These are phyloP conservation scores for Ambrosiella beaveri DNA, from an alignment of 2,329 filamentous ascomycete species.

Conservation along the genomic window DNA sequence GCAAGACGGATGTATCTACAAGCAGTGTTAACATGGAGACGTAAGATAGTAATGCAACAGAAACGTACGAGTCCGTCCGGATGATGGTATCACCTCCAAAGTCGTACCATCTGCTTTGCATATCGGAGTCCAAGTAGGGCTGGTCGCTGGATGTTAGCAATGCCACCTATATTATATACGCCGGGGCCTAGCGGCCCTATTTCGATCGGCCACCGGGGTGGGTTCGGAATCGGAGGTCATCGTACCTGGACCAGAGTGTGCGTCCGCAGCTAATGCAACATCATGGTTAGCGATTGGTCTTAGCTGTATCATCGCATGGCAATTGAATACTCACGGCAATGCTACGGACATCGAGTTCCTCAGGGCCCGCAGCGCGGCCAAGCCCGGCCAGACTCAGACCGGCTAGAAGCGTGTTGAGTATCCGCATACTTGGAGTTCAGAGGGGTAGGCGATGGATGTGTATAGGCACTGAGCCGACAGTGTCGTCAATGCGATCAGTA, in stretches of 20 bases:
- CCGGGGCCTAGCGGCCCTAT: background rate
- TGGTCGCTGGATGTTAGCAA: conserved; percentile 22
- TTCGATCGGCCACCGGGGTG: background rate
- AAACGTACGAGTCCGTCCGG: conserved; percentile 43
- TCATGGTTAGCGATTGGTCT: conserved; percentile 5
- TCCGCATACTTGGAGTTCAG: conserved; percentile 6
- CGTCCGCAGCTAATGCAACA: conserved; percentile 51
- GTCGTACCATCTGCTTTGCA: conserved; percentile 98
- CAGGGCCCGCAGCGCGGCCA: conserved; percentile 5
- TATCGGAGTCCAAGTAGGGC: conserved; percentile 95
- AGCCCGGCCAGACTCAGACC: conserved; percentile 10
- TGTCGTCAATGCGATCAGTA: background rate
- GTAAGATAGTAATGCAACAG: background rate
- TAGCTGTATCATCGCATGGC: background rate
- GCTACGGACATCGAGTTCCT: conserved; percentile 14
- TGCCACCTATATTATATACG: background rate
- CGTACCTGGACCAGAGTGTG: conserved; percentile 67
- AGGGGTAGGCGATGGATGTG: background rate
- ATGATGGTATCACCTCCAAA: conserved; percentile 93
- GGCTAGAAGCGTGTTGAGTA: conserved; percentile 12
- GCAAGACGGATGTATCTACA: conserved; percentile 78
- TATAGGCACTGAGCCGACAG: background rate
- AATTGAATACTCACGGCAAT: conserved; percentile 14
- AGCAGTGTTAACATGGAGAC: background rate
- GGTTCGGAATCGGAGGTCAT: background rate